Conservation (phyloP, 1,284 basidiomycete species). For the Boletellus dicymbophilus region DNA sequence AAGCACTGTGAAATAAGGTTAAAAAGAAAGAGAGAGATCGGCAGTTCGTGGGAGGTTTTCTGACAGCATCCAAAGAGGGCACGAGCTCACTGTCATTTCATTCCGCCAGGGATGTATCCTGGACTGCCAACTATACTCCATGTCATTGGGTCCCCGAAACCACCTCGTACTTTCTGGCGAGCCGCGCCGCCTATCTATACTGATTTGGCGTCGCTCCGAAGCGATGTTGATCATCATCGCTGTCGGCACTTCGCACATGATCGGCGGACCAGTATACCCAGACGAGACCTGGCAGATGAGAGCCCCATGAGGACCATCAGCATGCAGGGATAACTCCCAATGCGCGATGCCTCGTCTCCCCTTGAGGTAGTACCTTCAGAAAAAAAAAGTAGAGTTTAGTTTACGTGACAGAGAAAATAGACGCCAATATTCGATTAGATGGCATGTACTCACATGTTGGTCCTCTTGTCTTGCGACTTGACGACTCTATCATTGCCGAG, state of each 20-base stretch:
- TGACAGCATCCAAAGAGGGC: neutral
- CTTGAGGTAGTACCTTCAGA: slow-evolving; percentile 26
- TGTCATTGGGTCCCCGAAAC: slow-evolving; percentile 24
- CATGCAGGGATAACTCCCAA: slow-evolving; percentile 25
- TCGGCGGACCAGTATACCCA: slow-evolving; percentile 19
- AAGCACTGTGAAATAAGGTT: slow-evolving; percentile 15
- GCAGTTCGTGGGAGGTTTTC: neutral
- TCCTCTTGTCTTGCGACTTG: slow-evolving; percentile 27
- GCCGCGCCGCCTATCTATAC: slow-evolving; percentile 13
- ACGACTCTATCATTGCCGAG: slow-evolving; percentile 24
- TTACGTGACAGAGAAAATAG: neutral
- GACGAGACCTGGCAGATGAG: slow-evolving; percentile 24
- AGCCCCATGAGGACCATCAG: slow-evolving; percentile 14
- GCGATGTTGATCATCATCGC: slow-evolving; percentile 16
- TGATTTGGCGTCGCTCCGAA: slow-evolving; percentile 6
- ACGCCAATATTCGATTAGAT: neutral
- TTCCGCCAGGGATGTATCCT: slow-evolving; percentile 14
- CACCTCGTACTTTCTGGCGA: slow-evolving; percentile 15
- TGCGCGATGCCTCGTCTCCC: slow-evolving; percentile 14
- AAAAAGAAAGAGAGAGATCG: too few relatives aligned
- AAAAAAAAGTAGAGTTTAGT: neutral
- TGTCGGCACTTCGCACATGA: slow-evolving; percentile 4
- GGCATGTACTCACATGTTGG: slow-evolving; percentile 14
- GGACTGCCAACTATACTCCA: slow-evolving; percentile 24
- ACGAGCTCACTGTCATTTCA: slow-evolving; percentile 23